Base-by-base conservation (phyloP, 345 rosid genomes). In the Crucihimalaya himalaica region DNA sequence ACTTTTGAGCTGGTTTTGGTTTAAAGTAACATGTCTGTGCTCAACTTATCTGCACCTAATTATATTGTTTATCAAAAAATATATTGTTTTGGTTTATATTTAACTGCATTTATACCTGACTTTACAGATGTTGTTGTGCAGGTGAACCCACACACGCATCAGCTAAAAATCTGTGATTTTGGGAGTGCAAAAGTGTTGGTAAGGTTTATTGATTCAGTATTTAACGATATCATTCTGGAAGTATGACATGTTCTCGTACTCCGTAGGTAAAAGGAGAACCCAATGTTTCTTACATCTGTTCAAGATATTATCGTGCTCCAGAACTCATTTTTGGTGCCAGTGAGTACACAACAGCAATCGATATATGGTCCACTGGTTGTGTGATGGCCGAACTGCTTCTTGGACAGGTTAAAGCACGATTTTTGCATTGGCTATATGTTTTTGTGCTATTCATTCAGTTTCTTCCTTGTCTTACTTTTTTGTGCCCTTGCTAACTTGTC, bases 161-260 rank as follows among this genome's bases (percentile, higher is more conserved):
- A 91, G 78, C 82, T 91, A 79, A 91, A 91, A 79, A 83, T 91
- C 13, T 91, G 97, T 77, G 97, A 91, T 73, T 91, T 91, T 62
- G 96, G 97, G 80, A 91, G 97, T 81, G 97, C 97, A 53, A 91
- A 91, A 91, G 86, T 91, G 66, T 73, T 91, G 87, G 97, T 91
- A 82, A 79, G 80, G 42, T 74, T 70, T 34, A 32, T 58, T 54
- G 25, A 42, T 28, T 45, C 47, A 45, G 28, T 23, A 72, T 60
- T 43, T 23, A 20, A 58, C 9, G 18, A 50, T 68, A 69, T 15
- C 65, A 9, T 69, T 51, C 20, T 45, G 46, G 66, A 63, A 75
- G 42, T 64, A 46, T 75, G 58, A 45, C 66, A 42, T 6, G 20
- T 29, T 52, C 67, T 71, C 59, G 39, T 42, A 58, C 72, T 78